Evolutionary conservation across 805 yeast genomes (phyloP).

Genomic region (Pachysolen tannophilus): DNA sequence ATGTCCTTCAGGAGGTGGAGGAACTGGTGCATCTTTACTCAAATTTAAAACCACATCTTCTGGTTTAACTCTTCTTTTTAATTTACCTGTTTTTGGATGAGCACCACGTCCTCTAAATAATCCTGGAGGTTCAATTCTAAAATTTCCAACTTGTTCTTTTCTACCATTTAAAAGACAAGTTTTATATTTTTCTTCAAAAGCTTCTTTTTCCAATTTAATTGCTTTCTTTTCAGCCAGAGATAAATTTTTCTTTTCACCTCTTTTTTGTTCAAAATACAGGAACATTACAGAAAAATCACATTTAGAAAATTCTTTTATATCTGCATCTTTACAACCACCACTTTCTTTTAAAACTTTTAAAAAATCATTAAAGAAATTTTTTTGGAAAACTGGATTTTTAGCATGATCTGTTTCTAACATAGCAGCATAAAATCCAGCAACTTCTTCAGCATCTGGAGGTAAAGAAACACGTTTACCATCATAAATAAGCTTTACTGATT

Average conservation of each 20-base stretch:
- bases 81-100: conserved; percentile 91
- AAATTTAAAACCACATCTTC: conserved; percentile 85
- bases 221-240: conserved; percentile 69
- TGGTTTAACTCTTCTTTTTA: conserved; percentile 80
- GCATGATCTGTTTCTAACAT: conserved; percentile 85
- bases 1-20: conserved; percentile 82
- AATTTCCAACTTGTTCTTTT: conserved; percentile 88
- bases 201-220: conserved; percentile 65
- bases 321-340: conserved; percentile 52
- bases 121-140: conserved; percentile 94
- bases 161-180: conserved; percentile 80
- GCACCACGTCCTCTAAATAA: conserved; percentile 94
- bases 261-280: conserved; percentile 58
- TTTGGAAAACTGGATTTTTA: conserved; percentile 75
- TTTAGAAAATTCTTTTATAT: conserved; percentile 49
- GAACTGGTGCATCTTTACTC: conserved; percentile 63
- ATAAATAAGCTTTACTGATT: conserved; percentile 65
- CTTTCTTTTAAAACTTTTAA: conserved; percentile 53
- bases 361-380: conserved; percentile 82
- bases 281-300: conserved; percentile 76
- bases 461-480: conserved; percentile 69
- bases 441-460: conserved; percentile 86
- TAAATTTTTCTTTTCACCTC: conserved; percentile 64
- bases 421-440: conserved; percentile 92
- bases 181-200: conserved; percentile 71